phyloP scores from a whole-genome alignment of 371 early-diverging fungal species.

The Rozella allomycis region DNA sequence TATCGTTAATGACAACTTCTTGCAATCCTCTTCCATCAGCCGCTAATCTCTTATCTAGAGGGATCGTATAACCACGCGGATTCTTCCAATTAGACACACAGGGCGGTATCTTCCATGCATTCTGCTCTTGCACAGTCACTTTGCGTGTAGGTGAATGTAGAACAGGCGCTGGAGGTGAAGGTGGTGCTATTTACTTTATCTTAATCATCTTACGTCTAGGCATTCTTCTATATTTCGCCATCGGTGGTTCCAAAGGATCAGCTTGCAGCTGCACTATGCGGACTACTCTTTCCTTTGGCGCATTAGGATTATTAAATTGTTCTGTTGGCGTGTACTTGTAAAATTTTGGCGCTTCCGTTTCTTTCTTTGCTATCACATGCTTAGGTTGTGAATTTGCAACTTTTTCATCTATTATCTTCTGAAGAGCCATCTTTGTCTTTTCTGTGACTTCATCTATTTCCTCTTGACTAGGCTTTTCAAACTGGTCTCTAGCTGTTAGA shows the following conservation, averaged over 20 bases:
- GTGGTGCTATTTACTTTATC: slow-evolving; percentile 20
- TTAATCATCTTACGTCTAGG: slow-evolving; percentile 32
- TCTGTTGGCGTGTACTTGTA: slow-evolving; percentile 75
- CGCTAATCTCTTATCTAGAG: slow-evolving; percentile 89
- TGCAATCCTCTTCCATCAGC: slow-evolving; percentile 87
- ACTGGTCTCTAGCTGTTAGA: slow-evolving; percentile 47
- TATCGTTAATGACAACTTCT: slow-evolving; percentile 69
- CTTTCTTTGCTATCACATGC: slow-evolving; percentile 28
- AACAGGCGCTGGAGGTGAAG: slow-evolving; percentile 85
- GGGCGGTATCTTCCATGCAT: slow-evolving; percentile 85
- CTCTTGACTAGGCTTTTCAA: slow-evolving; percentile 51
- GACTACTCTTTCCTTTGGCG: slow-evolving; percentile 41
- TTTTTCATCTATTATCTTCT: slow-evolving; percentile 57
- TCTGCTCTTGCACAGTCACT: slow-evolving; percentile 57
- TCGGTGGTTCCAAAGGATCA: slow-evolving; percentile 89
- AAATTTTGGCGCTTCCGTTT: slow-evolving; percentile 42
- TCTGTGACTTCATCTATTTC: slow-evolving; percentile 58
- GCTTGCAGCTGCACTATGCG: slow-evolving; percentile 79
- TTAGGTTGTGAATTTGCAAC: slow-evolving; percentile 46
- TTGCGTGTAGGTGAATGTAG: slow-evolving; percentile 92
- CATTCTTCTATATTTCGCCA: slow-evolving; percentile 70
- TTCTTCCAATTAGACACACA: slow-evolving; percentile 97
- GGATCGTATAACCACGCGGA: slow-evolving; percentile 90
- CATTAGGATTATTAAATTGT: slow-evolving; percentile 27
- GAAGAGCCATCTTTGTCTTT: slow-evolving; percentile 61